Conservation (phyloP, 495 filamentous ascomycete genomes). For the Xylaria nigripes region DNA sequence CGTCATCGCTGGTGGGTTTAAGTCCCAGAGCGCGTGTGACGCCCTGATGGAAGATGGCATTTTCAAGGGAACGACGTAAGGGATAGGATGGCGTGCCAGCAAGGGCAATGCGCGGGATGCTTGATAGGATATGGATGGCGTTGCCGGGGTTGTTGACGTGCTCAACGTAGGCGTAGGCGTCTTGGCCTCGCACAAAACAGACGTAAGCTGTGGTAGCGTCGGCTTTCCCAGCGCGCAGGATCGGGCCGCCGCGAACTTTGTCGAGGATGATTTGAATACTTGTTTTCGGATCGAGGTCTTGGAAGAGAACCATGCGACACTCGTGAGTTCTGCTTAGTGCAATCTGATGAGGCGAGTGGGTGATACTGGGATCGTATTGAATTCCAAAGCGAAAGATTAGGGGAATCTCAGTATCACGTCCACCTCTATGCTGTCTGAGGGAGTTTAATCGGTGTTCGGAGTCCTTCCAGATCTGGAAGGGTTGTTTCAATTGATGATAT, state of each 20-base stretch:
- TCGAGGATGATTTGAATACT: neutral
- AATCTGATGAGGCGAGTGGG: neutral
- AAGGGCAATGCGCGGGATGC: neutral
- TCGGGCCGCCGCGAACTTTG: neutral
- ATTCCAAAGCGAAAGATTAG: neutral
- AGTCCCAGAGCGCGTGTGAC: neutral
- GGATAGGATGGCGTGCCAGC: conserved; percentile 1
- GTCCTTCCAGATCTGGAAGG: neutral
- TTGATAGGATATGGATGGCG: neutral
- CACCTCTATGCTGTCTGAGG: neutral
- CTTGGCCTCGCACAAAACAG: neutral
- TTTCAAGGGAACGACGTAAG: neutral
- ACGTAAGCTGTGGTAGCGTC: neutral
- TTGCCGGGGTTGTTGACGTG: neutral
- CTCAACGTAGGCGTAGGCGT: neutral
- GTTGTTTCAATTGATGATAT: neutral
- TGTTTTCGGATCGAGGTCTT: neutral
- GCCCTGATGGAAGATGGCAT: neutral
- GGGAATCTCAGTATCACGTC: neutral
- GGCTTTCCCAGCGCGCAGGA: neutral
- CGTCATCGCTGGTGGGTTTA: neutral
- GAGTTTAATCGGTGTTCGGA: neutral
- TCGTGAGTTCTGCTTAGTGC: neutral
- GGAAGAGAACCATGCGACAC: conserved; percentile 3
- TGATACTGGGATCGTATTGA: neutral